Evolutionary conservation across 164 flowering plant genomes (phyloP).

Genomic region (Liriodendron chinense): DNA sequence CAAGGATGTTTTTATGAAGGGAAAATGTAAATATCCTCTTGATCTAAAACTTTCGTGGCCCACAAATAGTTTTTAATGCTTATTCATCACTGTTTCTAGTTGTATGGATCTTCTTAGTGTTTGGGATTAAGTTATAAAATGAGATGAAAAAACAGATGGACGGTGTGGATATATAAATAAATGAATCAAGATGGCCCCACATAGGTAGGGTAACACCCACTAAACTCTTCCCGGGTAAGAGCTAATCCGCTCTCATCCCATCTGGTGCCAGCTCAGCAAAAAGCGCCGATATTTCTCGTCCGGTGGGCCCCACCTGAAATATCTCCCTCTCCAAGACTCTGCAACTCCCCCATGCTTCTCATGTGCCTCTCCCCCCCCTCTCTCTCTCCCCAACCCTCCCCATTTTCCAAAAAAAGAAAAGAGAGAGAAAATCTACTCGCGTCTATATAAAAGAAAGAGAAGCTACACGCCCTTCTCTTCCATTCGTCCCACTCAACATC

Average conservation of each 20-base stretch:
- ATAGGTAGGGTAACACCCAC: too few species aligned
- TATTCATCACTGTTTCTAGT: too few species aligned
- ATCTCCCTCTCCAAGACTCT: background rate
- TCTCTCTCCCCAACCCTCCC: background rate
- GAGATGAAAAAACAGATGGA: too few species aligned
- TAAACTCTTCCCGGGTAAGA: too few species aligned
- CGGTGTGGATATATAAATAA: too few species aligned
- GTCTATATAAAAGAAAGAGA: background rate
- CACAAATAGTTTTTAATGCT: too few species aligned
- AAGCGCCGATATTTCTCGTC: conserved; percentile 5
- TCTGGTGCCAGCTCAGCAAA: conserved; percentile 6
- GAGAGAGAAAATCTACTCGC: background rate
- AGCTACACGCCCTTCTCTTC: background rate
- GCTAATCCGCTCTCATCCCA: background rate
- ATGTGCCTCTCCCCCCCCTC: background rate
- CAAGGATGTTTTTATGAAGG: too few species aligned
- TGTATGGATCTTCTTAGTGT: too few species aligned
- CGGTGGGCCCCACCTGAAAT: conserved; percentile 5
- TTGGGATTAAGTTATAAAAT: too few species aligned
- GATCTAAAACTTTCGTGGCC: too few species aligned
- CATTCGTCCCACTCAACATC: background rate
- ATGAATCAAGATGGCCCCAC: too few species aligned
- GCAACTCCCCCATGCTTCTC: conserved; percentile 3
- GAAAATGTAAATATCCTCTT: too few species aligned
- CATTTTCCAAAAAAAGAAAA: background rate